Percentiles rank a stretch among this genome's conserved stretches.
phyloP scores from a whole-genome alignment of 1,139 yeast genomes.

The Taiozyma sp. region DNA sequence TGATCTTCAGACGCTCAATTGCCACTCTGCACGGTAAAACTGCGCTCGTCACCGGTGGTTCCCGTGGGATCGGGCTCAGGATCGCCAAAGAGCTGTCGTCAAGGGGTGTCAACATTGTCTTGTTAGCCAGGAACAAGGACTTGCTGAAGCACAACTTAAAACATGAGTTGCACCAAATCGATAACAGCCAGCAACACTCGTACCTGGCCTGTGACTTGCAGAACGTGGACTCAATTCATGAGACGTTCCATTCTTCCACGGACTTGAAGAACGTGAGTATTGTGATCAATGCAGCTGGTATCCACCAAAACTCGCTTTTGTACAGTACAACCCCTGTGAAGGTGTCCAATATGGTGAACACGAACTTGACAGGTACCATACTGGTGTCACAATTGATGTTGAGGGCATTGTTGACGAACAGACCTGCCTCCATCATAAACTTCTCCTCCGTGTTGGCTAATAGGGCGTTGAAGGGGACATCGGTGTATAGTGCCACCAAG shows the following conservation, averaged over 20 bases:
- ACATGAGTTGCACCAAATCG: conserved; percentile 30
- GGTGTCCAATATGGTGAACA: conserved; percentile 45
- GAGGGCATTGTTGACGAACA: conserved; percentile 44
- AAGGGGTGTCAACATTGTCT: conserved; percentile 57
- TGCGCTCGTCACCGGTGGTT: conserved; percentile 81
- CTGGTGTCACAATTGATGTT: conserved; percentile 45
- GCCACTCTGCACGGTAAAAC: conserved; percentile 25
- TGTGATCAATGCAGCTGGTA: conserved; percentile 79
- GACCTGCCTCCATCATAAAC: conserved; percentile 47
- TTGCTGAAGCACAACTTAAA: conserved; percentile 32
- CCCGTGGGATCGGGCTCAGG: conserved; percentile 76
- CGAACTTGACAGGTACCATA: conserved; percentile 68
- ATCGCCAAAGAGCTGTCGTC: conserved; percentile 55
- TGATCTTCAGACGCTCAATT: conserved; percentile 3
- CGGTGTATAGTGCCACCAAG: conserved; percentile 78
- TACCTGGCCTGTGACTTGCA: conserved; percentile 49
- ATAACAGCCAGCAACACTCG: conserved; percentile 40
- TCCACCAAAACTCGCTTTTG: conserved; percentile 58
- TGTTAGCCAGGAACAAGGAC: conserved; percentile 51
- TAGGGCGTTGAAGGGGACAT: conserved; percentile 52
- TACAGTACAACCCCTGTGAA: conserved; percentile 38
- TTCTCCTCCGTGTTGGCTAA: conserved; percentile 68
- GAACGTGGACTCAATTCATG: conserved; percentile 23
- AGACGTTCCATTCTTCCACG: conserved; percentile 9
- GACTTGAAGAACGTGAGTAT: conserved; percentile 32